Evolutionary conservation across 164 flowering plant genomes (phyloP).

Genomic region (Annona squamosa): DNA sequence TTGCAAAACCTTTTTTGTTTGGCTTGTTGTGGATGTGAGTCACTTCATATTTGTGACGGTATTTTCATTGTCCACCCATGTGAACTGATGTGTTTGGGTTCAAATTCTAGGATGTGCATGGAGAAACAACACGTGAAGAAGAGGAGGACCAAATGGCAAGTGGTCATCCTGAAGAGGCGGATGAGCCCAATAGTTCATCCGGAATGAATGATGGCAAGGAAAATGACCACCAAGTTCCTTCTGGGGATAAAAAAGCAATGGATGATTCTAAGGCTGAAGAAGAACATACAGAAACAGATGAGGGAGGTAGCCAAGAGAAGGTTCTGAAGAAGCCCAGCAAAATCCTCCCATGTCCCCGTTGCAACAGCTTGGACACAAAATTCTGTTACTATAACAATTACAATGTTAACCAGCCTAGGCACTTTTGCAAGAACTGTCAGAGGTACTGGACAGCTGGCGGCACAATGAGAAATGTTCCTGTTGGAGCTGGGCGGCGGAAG

Average conservation of each 20-base stretch:
- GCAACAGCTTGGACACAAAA: constrained; percentile 20
- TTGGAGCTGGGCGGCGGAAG: constrained; percentile 20
- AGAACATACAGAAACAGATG: constrained; percentile 22
- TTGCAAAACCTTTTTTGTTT: neutral
- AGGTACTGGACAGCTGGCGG: constrained; percentile 24
- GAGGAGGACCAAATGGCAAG: neutral
- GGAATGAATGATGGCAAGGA: constrained; percentile 11
- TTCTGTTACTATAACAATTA: constrained; percentile 21
- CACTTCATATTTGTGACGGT: neutral
- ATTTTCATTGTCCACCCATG: neutral
- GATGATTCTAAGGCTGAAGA: constrained; percentile 16
- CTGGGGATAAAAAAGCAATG: constrained; percentile 6
- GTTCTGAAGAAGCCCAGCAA: constrained; percentile 15
- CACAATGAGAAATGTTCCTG: constrained; percentile 23
- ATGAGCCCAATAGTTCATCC: constrained; percentile 9
- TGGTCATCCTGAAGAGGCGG: constrained; percentile 5
- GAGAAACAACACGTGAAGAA: constrained; percentile 2
- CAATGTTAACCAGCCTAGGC: constrained; percentile 21
- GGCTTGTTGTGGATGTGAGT: neutral
- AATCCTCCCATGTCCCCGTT: constrained; percentile 21
- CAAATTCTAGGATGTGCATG: constrained; percentile 11
- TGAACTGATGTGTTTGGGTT: neutral
- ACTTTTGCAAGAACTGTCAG: constrained; percentile 21
- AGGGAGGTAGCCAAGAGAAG: constrained; percentile 13
- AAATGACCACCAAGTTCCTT: constrained; percentile 8